Evolutionary conservation across 345 rosid genomes (phyloP), one percentile per base, ranked within the genome.

Genomic region (Citrus glauca): DNA sequence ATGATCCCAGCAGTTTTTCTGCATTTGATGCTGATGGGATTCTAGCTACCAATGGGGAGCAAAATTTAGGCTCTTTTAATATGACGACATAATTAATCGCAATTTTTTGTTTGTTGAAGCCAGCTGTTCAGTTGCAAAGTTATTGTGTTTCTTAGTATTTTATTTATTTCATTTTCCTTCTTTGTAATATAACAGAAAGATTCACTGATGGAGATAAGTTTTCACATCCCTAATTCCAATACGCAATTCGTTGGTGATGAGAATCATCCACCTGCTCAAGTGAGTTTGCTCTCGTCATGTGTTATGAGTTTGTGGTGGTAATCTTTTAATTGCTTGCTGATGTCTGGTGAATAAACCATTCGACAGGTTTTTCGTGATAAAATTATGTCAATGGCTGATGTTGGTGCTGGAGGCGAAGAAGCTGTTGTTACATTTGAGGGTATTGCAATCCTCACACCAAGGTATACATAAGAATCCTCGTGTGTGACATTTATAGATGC

Each of bases 211-310:
- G 98, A 96, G 88, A 89, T 94, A 76, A 91, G 97, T 87, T 96
- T 94, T 83, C 97, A 94, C 66, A 81, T 96, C 73, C 99, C 99
- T 63, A 94, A 86, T 82, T 80, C 92, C 82, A 96, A 92, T 82
- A 92, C 98, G 32, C 97, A 92, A 81, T 92, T 88, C 75, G 91
- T 94, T 84, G 99, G 99, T 78, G 98, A 94, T 84, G 98, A 96
- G 88, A 90, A 84, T 78, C 93, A 74, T 60, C 93, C 94, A 7
- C 87, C 99, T 74, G 98, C 98, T 72, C 97, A 94, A 85, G 98
- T 91, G 81, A 82, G 85, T 79, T 66, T 71, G 66, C 62, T 80
- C 7, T 77, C 48, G 17, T 42, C 27, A 17, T 32, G 19, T 77
- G 22, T 55, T 76, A 14, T 59, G 7, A 20, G 20, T 32, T 11